A percentile compares a stretch with the other conserved stretches of the same genome.
Evolutionary conservation across 306 rosid genomes (phyloP).

Genomic region (Dryas alaskensis): DNA sequence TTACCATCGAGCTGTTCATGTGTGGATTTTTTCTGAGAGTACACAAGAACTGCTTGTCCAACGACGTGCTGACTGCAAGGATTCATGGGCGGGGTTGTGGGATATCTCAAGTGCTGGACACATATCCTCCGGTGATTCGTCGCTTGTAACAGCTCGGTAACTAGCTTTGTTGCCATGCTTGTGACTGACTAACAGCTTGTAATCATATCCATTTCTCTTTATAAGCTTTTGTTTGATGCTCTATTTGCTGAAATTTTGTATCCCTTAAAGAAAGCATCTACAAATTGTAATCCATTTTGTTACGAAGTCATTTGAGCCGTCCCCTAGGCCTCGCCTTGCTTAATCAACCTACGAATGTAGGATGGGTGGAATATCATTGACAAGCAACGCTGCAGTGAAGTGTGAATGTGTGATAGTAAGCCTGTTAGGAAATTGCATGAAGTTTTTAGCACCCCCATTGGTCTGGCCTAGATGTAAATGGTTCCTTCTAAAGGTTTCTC

Average conservation of each 20-base stretch:
- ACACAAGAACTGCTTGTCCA: constrained; percentile 80
- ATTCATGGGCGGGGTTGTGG: constrained; percentile 86
- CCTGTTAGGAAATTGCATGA: not conserved
- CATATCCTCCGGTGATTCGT: constrained; percentile 76
- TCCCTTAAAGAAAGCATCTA: not conserved
- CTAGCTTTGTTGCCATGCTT: constrained; percentile 9
- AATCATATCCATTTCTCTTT: not conserved
- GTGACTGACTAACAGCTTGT: not conserved
- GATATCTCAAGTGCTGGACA: constrained; percentile 96
- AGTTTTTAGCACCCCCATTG: not conserved
- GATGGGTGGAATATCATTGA: not conserved
- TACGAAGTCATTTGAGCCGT: not conserved
- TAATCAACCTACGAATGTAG: not conserved
- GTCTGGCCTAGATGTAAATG: not conserved
- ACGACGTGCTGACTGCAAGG: constrained; percentile 76
- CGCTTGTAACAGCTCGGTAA: constrained; percentile 76
- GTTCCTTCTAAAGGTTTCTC: not conserved
- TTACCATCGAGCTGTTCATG: constrained; percentile 93
- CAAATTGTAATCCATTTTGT: not conserved
- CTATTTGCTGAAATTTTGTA: not conserved
- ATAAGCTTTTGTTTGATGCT: not conserved
- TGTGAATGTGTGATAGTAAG: not conserved
- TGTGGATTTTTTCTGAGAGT: constrained; percentile 80
- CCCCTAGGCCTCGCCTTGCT: not conserved
- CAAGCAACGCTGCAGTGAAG: not conserved